These are phyloP conservation scores for Epicoccum nigrum DNA, from an alignment of 2,329 filamentous ascomycete genomes.

Conservation along the genomic window DNA sequence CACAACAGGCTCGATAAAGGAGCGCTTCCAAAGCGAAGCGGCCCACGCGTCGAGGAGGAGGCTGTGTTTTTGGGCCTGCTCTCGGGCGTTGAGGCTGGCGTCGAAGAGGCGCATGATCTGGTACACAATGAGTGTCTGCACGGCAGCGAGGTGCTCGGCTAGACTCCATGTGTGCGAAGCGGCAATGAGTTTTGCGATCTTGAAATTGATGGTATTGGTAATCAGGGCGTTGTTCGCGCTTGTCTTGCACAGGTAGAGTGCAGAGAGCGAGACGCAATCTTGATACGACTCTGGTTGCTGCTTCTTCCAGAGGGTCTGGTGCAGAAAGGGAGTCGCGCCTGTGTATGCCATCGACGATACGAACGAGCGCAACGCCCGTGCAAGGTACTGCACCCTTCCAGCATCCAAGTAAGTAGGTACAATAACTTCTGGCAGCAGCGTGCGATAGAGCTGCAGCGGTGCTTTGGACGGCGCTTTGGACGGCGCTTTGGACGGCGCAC, in stretches of 20 bases:
- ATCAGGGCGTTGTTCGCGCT: constrained; percentile 26
- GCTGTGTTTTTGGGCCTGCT: constrained; percentile 25
- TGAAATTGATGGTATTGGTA: constrained; percentile 25
- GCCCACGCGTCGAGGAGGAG: constrained; percentile 35
- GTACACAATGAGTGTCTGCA: constrained; percentile 42
- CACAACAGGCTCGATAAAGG: constrained; percentile 5
- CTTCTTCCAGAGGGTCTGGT: constrained; percentile 28
- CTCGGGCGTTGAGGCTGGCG: constrained; percentile 22
- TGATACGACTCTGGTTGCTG: constrained; percentile 34
- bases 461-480: background rate
- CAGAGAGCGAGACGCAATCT: constrained; percentile 32
- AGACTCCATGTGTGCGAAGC: constrained; percentile 27
- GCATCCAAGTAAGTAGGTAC: constrained; percentile 23
- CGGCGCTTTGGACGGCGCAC: background rate
- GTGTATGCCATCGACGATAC: constrained; percentile 30
- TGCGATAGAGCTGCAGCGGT: background rate
- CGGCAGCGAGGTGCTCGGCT: constrained; percentile 37
- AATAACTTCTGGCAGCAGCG: constrained; percentile 1
- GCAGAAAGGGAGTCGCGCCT: constrained; percentile 33
- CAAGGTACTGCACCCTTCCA: constrained; percentile 21
- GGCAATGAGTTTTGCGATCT: constrained; percentile 25
- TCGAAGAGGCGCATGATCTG: constrained; percentile 42
- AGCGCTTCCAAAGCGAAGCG: constrained; percentile 38
- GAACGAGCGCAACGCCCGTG: constrained; percentile 24
- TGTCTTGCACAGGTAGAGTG: constrained; percentile 35